These are phyloP conservation scores for Spiraea crenata DNA, from an alignment of 331 rosid genomes.

Conservation along the genomic window DNA sequence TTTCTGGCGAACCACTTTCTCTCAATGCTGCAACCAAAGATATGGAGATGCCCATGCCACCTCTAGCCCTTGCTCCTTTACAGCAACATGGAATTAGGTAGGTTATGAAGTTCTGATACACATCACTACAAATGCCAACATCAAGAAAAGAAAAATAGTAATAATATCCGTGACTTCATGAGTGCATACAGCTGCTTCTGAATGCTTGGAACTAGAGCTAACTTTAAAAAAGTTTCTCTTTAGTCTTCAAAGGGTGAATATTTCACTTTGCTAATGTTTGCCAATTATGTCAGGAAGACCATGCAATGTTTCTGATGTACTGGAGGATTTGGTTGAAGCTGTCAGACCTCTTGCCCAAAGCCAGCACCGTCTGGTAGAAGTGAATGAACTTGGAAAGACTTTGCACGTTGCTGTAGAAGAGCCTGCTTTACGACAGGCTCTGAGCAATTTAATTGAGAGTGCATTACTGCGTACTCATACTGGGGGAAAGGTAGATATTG, in stretches of 20 bases:
- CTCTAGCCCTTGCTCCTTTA: constrained; percentile 79
- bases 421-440: constrained; percentile 91
- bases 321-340: constrained; percentile 78
- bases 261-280: constrained; percentile 42
- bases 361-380: constrained; percentile 59
- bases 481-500: constrained; percentile 83
- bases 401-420: constrained; percentile 76
- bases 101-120: constrained; percentile 14
- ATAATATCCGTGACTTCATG: background rate
- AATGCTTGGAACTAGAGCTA: background rate
- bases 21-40: constrained; percentile 50
- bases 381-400: constrained; percentile 55
- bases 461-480: constrained; percentile 79
- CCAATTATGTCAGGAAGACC: constrained; percentile 92
- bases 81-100: constrained; percentile 75
- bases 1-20: constrained; percentile 40
- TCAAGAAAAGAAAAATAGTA: background rate
- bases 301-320: constrained; percentile 77
- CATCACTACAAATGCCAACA: background rate
- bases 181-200: background rate
- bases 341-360: constrained; percentile 70
- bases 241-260: background rate
- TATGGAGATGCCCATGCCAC: constrained; percentile 90
- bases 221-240: constrained; percentile 17
- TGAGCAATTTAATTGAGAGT: constrained; percentile 86